phyloP scores from a whole-genome alignment of 139 green algal genomes.

The Helicosporidium sp. region DNA sequence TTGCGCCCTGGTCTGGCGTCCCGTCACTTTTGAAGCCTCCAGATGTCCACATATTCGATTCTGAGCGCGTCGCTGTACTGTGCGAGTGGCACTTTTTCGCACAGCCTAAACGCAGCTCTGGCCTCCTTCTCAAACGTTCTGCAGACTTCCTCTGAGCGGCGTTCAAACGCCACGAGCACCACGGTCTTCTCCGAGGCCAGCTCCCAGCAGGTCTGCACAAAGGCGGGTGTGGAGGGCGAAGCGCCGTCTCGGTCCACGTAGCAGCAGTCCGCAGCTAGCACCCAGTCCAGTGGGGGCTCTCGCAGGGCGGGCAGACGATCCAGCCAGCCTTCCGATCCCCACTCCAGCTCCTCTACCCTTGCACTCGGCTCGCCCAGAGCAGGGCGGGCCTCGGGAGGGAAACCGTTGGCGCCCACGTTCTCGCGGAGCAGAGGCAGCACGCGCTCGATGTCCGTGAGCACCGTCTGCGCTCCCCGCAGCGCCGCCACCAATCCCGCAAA shows the following conservation, averaged over 20 bases:
- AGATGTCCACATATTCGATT: conserved; percentile 20
- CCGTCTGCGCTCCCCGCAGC: conserved; percentile 12
- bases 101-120: conserved; percentile 3
- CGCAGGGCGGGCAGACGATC: conserved; percentile 3
- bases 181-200: conserved; percentile 13
- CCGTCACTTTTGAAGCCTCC: conserved; percentile 17
- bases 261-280: conserved; percentile 21
- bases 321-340: conserved; percentile 15
- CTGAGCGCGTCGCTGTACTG: conserved; percentile 2
- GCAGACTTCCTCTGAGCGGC: conserved; percentile 10
- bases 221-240: conserved; percentile 11
- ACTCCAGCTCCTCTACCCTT: conserved; percentile 9
- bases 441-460: conserved; percentile 16
- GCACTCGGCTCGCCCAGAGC: not conserved
- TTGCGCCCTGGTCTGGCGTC: too few relatives aligned
- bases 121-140: conserved; percentile 7
- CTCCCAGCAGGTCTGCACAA: conserved; percentile 19
- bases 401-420: conserved; percentile 18
- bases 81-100: conserved; percentile 7
- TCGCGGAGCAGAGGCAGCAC: conserved; percentile 16
- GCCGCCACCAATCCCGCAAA: conserved; percentile 13
- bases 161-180: conserved; percentile 20
- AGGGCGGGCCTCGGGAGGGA: not conserved
- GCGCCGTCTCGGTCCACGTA: conserved; percentile 18
- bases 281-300: conserved; percentile 3